Base-by-base conservation (phyloP, 768 basidiomycete species). In the Trametes gibbosa region DNA sequence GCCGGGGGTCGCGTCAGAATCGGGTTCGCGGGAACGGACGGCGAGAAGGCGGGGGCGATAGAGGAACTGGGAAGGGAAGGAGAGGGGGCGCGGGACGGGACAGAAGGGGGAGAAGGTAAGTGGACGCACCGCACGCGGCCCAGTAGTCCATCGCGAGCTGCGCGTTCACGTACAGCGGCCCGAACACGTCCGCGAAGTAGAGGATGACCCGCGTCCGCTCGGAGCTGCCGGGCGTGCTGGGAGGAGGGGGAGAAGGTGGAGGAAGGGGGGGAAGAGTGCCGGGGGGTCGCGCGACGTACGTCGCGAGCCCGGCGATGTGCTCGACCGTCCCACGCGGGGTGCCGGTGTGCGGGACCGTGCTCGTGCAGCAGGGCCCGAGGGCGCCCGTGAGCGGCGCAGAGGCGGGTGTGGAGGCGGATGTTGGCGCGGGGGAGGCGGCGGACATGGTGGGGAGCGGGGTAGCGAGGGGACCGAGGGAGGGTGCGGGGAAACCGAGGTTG, bases 141-240 rank as follows among this genome's bases (percentile, higher is more conserved):
- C 81, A 85, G 63, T 80, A 87, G 67, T 89, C 85, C 66, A 86
- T 83, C 7, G 87, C 56, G 27, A 86, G 73, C 68, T 84, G 74
- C 53, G 77, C 79, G 68, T 86, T 86, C 62, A 81, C 48, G 64
- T 74, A 84, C 58, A 85, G 77, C 5, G 85, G 81, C 2, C 86
- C 81, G 62, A 75, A 85, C 1, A 87, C 77, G 60, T 87, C 86
- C 0, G 84, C 63, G 59, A 83, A 79, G 73, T 75, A 87, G 25
- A 88, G 68, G 16, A 87, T 69, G 48, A 87, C 73, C 63, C 12
- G 50, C 58, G 16, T 14, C 7, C 19, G n/a, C n/a, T n/a, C n/a
- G n/a, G n/a, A n/a, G 9, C n/a, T 1, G 16, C 19, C 12, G 14
- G 3, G 45, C 24, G 24, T 5, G 24, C n/a, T n/a, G n/a, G n/a